A percentile compares a stretch with the other conserved stretches of the same genome.
These are phyloP conservation scores for Pythium rishiriense DNA, from an alignment of 352 stramenopile genomes.

Conservation along the genomic window DNA sequence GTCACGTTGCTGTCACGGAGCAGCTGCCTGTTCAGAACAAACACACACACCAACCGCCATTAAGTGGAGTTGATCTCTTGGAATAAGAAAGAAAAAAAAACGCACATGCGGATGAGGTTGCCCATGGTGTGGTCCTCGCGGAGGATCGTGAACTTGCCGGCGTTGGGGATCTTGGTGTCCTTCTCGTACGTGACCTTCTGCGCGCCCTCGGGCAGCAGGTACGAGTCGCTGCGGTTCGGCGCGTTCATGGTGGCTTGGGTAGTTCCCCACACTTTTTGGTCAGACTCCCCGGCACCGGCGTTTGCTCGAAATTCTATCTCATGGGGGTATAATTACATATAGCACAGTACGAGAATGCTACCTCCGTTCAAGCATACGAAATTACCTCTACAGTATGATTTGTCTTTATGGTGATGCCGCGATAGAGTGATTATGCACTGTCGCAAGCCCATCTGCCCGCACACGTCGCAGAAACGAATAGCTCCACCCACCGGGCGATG, in stretches of 20 bases:
- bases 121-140: constrained; percentile 98
- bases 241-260: constrained; percentile 64
- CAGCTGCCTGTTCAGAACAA: constrained; percentile 64
- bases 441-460: too few relatives aligned
- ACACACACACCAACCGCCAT: background rate
- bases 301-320: too few relatives aligned
- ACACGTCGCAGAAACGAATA: constrained; percentile 15
- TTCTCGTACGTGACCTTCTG: constrained; percentile 94
- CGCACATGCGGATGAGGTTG: constrained; percentile 97
- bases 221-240: constrained; percentile 81
- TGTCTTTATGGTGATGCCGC: too few relatives aligned
- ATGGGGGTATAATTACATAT: too few relatives aligned
- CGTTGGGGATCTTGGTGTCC: constrained; percentile 97
- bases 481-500: too few relatives aligned
- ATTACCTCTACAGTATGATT: too few relatives aligned
- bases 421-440: too few relatives aligned
- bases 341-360: too few relatives aligned
- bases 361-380: too few relatives aligned
- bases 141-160: constrained; percentile 97
- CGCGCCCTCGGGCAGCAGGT: constrained; percentile 81
- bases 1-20: constrained; percentile 86
- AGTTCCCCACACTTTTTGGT: too few relatives aligned
- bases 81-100: constrained; percentile 7
- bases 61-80: background rate
- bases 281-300: too few relatives aligned